Evolutionary conservation across 2,329 filamentous ascomycete species (phyloP).

Genomic region (Botryosphaeria dothidea): DNA sequence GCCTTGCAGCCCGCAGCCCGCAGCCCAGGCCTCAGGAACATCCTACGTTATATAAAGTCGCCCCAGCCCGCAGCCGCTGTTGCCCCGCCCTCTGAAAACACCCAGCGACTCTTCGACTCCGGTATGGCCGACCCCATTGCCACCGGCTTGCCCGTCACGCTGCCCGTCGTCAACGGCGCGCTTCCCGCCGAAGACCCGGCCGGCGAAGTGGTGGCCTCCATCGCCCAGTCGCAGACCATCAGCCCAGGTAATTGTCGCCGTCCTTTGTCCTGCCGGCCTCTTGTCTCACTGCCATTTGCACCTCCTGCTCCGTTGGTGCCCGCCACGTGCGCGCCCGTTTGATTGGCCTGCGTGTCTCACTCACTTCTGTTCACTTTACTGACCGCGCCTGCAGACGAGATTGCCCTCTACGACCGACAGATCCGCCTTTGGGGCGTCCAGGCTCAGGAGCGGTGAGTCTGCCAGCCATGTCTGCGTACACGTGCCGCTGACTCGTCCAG

Average conservation of each 20-base stretch:
- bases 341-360: background rate
- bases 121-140: background rate
- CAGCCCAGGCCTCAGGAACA: slow-evolving; percentile 11
- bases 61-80: background rate
- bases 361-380: background rate
- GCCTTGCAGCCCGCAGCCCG: background rate
- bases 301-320: background rate
- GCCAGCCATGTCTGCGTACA: background rate
- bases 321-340: background rate
- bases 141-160: background rate
- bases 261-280: background rate
- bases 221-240: slow-evolving; percentile 42
- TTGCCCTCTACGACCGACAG: slow-evolving; percentile 94
- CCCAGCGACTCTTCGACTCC: background rate
- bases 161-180: slow-evolving; percentile 9
- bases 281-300: background rate
- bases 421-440: slow-evolving; percentile 97
- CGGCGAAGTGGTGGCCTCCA: slow-evolving; percentile 38
- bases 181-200: slow-evolving; percentile 34
- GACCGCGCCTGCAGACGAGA: slow-evolving; percentile 68
- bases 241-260: slow-evolving; percentile 34
- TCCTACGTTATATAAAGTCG: background rate
- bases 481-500: slow-evolving; percentile 42
- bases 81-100: background rate
- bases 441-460: slow-evolving; percentile 72